These are phyloP conservation scores for Inga laurina DNA, from an alignment of 306 rosid species.

Conservation along the genomic window DNA sequence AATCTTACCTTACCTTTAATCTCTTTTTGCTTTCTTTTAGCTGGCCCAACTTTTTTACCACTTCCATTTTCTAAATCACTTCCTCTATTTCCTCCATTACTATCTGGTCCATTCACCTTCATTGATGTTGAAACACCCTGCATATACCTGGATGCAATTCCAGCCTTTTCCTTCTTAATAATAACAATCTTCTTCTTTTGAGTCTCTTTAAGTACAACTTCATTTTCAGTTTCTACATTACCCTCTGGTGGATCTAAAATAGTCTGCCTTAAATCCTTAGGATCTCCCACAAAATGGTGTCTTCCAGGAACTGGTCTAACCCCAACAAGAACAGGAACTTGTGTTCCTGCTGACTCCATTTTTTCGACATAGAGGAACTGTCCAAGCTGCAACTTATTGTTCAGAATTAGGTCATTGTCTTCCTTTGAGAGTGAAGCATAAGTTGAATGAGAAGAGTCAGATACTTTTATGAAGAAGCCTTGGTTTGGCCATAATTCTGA, in stretches of 20 bases:
- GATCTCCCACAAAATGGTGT: constrained; percentile 80
- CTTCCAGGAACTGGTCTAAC: constrained; percentile 79
- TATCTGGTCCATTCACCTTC: constrained; percentile 44
- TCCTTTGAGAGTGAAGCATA: constrained; percentile 77
- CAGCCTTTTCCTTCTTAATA: constrained; percentile 80
- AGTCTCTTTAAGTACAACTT: constrained; percentile 45
- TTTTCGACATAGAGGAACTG: constrained; percentile 84
- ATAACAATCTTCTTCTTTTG: constrained; percentile 63
- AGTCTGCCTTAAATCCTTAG: constrained; percentile 95
- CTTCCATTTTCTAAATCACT: constrained; percentile 58
- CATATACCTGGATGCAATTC: constrained; percentile 89
- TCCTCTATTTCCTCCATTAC: constrained; percentile 48
- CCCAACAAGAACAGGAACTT: constrained; percentile 77
- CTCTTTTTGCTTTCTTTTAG: constrained; percentile 70
- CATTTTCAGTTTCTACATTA: constrained; percentile 36
- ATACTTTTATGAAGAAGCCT: constrained; percentile 86
- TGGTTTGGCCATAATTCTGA: constrained; percentile 87
- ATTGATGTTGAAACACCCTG: constrained; percentile 61
- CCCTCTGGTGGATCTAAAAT: constrained; percentile 67
- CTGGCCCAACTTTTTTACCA: constrained; percentile 46
- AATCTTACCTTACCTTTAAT: constrained; percentile 78
- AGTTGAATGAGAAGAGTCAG: constrained; percentile 91
- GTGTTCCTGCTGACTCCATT: constrained; percentile 58
- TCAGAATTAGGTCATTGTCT: constrained; percentile 83
- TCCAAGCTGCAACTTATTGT: constrained; percentile 84